Conservation (phyloP, 768 basidiomycete genomes). For the Suillus hirtellus region DNA sequence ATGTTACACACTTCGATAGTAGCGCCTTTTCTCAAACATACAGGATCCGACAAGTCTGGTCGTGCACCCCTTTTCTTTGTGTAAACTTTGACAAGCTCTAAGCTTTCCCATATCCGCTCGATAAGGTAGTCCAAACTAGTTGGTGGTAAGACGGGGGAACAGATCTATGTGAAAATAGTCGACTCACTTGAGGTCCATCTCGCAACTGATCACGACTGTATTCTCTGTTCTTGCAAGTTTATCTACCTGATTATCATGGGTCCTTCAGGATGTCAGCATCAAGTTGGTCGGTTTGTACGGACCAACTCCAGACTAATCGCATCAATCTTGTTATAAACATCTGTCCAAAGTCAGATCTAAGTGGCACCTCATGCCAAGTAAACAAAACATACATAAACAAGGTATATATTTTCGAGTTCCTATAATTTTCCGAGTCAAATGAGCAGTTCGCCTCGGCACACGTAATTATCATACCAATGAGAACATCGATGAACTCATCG, state of each 20-base stretch:
- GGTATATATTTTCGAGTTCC: conserved; percentile 94
- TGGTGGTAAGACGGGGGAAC: conserved; percentile 12
- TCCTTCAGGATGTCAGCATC: background rate
- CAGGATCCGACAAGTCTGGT: conserved; percentile 89
- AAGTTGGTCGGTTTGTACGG: background rate
- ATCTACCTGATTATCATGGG: conserved; percentile 46
- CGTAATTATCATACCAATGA: conserved; percentile 62
- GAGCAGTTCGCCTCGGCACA: background rate
- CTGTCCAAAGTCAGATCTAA: conserved; percentile 38
- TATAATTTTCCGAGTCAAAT: conserved; percentile 26
- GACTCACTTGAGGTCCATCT: conserved; percentile 85
- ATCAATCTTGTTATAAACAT: conserved; percentile 98
- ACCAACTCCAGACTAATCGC: conserved; percentile 76
- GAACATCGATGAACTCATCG: conserved; percentile 98
- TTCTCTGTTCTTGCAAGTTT: conserved; percentile 79
- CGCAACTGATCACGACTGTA: conserved; percentile 95
- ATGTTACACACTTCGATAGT: conserved; percentile 72
- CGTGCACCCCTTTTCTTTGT: conserved; percentile 97
- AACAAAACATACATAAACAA: conserved; percentile 69
- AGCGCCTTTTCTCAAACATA: conserved; percentile 87
- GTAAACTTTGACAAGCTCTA: conserved; percentile 87
- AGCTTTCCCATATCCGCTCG: conserved; percentile 76
- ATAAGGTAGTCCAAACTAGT: conserved; percentile 69
- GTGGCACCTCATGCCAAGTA: background rate
- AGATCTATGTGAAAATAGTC: background rate